Evolutionary conservation across 2,329 filamentous ascomycete genomes (phyloP).

Genomic region (Verruconis gallopava): DNA sequence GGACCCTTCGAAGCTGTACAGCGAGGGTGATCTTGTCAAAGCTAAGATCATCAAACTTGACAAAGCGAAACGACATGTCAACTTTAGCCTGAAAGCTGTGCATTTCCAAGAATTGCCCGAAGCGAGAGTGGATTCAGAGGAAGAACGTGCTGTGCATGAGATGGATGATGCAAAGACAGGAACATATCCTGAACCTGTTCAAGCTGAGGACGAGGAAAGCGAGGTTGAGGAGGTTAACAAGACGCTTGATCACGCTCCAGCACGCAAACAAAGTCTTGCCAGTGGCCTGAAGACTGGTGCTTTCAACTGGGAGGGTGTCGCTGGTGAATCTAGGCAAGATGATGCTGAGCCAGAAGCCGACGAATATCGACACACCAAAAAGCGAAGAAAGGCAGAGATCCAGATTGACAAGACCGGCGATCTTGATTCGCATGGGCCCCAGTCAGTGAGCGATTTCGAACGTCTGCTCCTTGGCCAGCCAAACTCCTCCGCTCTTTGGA

Average conservation of each 20-base stretch:
- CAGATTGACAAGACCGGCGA: constrained; percentile 86
- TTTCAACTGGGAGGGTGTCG: constrained; percentile 76
- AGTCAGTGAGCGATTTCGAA: constrained; percentile 85
- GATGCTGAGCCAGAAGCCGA: constrained; percentile 39
- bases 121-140: constrained; percentile 28
- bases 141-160: constrained; percentile 20
- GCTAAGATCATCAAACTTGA: constrained; percentile 76
- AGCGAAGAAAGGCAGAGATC: constrained; percentile 61
- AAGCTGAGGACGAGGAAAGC: constrained; percentile 25
- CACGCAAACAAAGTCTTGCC: constrained; percentile 16
- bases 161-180: constrained; percentile 15
- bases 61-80: constrained; percentile 61
- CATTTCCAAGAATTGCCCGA: constrained; percentile 58
- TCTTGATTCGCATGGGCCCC: constrained; percentile 75
- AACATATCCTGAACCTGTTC: constrained; percentile 35
- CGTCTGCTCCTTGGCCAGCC: constrained; percentile 82
- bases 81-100: constrained; percentile 83
- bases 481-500: constrained; percentile 88
- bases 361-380: constrained; percentile 54
- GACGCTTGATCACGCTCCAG: constrained; percentile 14
- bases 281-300: constrained; percentile 57
- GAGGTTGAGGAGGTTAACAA: constrained; percentile 34
- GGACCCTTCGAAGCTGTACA: constrained; percentile 81
- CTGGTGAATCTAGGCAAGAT: constrained; percentile 39
- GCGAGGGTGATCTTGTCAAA: constrained; percentile 85